These are phyloP conservation scores for Sarocladium kiliense DNA, from an alignment of 2,329 filamentous ascomycete genomes.

Conservation along the genomic window DNA sequence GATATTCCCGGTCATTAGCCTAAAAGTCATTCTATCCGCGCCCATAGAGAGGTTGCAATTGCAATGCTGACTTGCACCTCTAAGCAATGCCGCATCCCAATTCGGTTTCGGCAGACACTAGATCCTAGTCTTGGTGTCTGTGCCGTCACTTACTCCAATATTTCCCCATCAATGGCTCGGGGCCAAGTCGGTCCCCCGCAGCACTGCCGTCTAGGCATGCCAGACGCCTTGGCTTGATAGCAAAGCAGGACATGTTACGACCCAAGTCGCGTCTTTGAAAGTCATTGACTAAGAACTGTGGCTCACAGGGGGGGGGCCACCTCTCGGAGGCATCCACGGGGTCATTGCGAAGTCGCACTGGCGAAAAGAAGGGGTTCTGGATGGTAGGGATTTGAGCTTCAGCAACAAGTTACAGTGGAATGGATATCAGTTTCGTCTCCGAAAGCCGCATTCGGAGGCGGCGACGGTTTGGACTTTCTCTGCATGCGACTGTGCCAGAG, in stretches of 20 bases:
- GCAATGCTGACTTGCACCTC: background rate
- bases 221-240: background rate
- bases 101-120: background rate
- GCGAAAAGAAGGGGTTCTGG: no score
- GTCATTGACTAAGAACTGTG: background rate
- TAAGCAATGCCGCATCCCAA: background rate
- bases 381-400: no score
- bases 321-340: no score
- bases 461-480: no score
- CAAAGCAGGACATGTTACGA: no score
- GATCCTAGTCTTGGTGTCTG: background rate
- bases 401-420: no score
- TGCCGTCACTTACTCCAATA: background rate
- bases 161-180: background rate
- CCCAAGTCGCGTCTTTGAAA: no score
- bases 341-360: no score
- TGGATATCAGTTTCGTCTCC: background rate
- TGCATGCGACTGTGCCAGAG: no score
- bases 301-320: no score
- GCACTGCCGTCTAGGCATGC: slow-evolving; percentile 1
- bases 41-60: slow-evolving; percentile 3
- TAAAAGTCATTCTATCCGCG: background rate
- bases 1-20: slow-evolving; percentile 5
- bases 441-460: background rate
- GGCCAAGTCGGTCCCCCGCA: slow-evolving; percentile 4